These are phyloP conservation scores for Leccinellum luteum DNA, from an alignment of 768 basidiomycete genomes.

Conservation along the genomic window DNA sequence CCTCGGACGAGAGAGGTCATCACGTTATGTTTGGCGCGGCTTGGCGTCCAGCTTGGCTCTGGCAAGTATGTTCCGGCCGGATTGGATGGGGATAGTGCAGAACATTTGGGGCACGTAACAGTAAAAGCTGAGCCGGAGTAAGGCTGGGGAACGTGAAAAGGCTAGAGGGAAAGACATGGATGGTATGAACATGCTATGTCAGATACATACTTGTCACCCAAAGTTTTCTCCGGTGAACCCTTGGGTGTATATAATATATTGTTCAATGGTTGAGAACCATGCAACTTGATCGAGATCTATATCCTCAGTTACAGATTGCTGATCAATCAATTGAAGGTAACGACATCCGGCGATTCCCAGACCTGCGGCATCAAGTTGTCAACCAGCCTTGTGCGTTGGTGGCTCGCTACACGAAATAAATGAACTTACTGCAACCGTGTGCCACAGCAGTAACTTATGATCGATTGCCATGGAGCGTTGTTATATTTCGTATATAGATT, in stretches of 20 bases:
- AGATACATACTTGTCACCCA: not conserved
- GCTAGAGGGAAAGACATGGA: not conserved
- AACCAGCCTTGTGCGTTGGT: not conserved
- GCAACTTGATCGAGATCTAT: not conserved
- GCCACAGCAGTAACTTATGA: not conserved
- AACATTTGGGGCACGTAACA: not conserved
- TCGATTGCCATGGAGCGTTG: not conserved
- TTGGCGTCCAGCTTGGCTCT: conserved; percentile 30
- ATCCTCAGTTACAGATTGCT: not conserved
- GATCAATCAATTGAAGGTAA: not conserved
- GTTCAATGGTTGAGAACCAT: not conserved
- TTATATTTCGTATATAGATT: not conserved
- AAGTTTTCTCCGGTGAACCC: not conserved
- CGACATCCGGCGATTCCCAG: too few relatives aligned
- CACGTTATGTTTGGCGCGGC: conserved; percentile 29
- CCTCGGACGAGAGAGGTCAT: conserved; percentile 16
- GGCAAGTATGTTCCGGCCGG: not conserved
- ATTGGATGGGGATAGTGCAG: not conserved
- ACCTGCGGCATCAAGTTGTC: too few relatives aligned
- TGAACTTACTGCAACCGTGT: not conserved
- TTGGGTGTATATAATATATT: too few relatives aligned
- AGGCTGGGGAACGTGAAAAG: not conserved
- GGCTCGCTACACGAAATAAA: not conserved
- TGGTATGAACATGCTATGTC: not conserved
- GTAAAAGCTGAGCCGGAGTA: conserved; percentile 15